A percentile compares a stretch with the other conserved stretches of the same genome.
phyloP scores from a whole-genome alignment of 768 basidiomycete species.

The Postia placenta region DNA sequence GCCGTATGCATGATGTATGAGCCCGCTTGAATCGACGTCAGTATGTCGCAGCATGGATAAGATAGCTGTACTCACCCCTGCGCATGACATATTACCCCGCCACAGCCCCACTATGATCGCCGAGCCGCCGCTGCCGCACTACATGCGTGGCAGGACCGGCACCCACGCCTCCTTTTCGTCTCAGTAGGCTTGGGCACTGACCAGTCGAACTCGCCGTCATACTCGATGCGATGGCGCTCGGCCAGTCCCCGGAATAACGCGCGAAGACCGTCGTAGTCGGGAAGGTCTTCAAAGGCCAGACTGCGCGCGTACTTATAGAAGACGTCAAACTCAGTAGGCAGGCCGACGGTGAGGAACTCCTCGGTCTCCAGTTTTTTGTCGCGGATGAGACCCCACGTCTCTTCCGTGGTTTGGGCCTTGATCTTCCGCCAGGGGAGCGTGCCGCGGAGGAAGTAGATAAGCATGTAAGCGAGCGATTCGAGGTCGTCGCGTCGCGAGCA shows the following conservation, averaged over 20 bases:
- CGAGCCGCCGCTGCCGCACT: slow-evolving; percentile 14
- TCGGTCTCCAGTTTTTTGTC: slow-evolving; percentile 66
- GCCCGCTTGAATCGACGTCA: background rate
- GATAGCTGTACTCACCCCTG: background rate
- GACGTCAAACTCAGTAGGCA: slow-evolving; percentile 78
- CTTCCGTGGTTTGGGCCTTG: slow-evolving; percentile 54
- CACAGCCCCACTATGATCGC: slow-evolving; percentile 6
- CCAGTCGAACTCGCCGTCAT: slow-evolving; percentile 26
- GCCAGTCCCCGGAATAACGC: slow-evolving; percentile 55
- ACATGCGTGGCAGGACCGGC: slow-evolving; percentile 20
- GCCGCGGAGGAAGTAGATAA: slow-evolving; percentile 75
- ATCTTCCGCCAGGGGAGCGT: slow-evolving; percentile 75
- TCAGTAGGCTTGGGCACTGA: slow-evolving; percentile 16
- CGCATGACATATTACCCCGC: background rate
- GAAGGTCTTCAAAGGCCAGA: slow-evolving; percentile 82
- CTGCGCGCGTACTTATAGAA: slow-evolving; percentile 74
- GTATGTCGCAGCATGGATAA: background rate
- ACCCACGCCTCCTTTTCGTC: slow-evolving; percentile 16
- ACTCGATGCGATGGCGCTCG: slow-evolving; percentile 20
- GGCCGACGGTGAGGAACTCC: slow-evolving; percentile 62
- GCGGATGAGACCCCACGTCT: slow-evolving; percentile 74
- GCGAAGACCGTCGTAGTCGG: slow-evolving; percentile 81
- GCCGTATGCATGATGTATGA: background rate
- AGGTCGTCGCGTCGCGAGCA: slow-evolving; percentile 75
- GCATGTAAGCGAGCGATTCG: slow-evolving; percentile 77